Base-by-base conservation (phyloP, 371 early-diverging fungal genomes). In the Lichtheimia ramosa region DNA sequence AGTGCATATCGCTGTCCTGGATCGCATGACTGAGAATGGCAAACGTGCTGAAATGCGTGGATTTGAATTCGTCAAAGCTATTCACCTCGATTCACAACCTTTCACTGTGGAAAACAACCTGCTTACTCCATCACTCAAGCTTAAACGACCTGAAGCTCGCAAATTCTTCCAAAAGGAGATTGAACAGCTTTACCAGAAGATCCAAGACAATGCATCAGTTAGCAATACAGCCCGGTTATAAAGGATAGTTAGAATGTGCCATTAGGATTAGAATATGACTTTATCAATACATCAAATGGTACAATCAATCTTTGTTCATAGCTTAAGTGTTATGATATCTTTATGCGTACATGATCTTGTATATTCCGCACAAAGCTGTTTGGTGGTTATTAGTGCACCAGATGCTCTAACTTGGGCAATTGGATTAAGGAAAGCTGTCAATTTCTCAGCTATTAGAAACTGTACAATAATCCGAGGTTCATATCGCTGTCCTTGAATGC, bases 361-460 rank as follows among this genome's bases (percentile, higher is more conserved):
- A n/a, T n/a, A 96, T 65, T 88, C 93, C 25, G 69, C 90, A 13
- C 86, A 93, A 68, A 81, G 70, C 65, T 78, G 75, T 25, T 78
- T 96, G 56, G 95, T 96, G 0, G 92, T 83, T 24, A 83, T 98
- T 40, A 71, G 91, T 4, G 95, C 96, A 2, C 96, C 95, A 4
- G 91, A 92, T 28, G 68, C 82, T 18, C 86, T 84, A 70, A 1
- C 73, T 84, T 55, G 56, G 62, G 13, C 62, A 58, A 12, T 77
- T 80, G 64, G n/a, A 56, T 18, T 21, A 34, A 6, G 70, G 71
- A 24, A 71, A 79, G 56, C 48, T 72, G 0, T 64, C 74, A 65
- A 12, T 70, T 63, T 43, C 66, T 74, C 57, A 58, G 60, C 24
- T 71, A 71, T 21, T 61, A 71, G 34, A 73, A 81, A 23, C 69